These are phyloP conservation scores for Uncinocarpus reesii DNA, from an alignment of 2,329 filamentous ascomycete genomes.

Conservation along the genomic window DNA sequence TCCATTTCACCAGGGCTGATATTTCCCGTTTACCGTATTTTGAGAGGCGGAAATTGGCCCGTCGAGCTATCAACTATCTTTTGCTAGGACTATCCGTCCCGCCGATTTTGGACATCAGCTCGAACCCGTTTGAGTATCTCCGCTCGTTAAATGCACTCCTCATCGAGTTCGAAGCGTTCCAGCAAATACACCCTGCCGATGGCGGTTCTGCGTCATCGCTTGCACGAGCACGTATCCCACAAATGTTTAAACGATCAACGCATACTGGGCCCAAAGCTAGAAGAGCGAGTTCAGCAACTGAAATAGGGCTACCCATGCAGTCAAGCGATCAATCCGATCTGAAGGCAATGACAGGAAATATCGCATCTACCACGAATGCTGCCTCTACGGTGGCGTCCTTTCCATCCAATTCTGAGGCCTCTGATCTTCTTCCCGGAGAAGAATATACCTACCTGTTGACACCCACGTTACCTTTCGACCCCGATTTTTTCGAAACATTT, in stretches of 20 bases:
- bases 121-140: constrained; percentile 73
- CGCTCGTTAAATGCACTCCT: constrained; percentile 76
- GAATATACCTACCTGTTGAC: constrained; percentile 83
- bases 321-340: constrained; percentile 40
- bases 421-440: constrained; percentile 64
- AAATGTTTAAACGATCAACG: constrained; percentile 64
- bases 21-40: constrained; percentile 76
- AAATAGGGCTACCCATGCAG: constrained; percentile 48
- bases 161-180: constrained; percentile 86
- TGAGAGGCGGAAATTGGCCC: constrained; percentile 69
- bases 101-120: constrained; percentile 76
- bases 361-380: constrained; percentile 30
- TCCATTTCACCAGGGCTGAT: constrained; percentile 77
- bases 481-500: constrained; percentile 95
- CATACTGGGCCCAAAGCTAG: constrained; percentile 48
- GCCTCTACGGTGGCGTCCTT: constrained; percentile 31
- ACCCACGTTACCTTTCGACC: constrained; percentile 87
- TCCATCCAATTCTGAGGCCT: constrained; percentile 40
- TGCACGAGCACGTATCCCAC: constrained; percentile 66
- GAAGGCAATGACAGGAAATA: constrained; percentile 36
- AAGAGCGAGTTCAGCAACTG: constrained; percentile 49
- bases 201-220: constrained; percentile 59
- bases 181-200: constrained; percentile 71
- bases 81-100: constrained; percentile 86
- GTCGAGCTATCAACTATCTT: constrained; percentile 86